Evolutionary conservation across 1,139 yeast species (phyloP).

Genomic region (Blastobotrys ciferrii): DNA sequence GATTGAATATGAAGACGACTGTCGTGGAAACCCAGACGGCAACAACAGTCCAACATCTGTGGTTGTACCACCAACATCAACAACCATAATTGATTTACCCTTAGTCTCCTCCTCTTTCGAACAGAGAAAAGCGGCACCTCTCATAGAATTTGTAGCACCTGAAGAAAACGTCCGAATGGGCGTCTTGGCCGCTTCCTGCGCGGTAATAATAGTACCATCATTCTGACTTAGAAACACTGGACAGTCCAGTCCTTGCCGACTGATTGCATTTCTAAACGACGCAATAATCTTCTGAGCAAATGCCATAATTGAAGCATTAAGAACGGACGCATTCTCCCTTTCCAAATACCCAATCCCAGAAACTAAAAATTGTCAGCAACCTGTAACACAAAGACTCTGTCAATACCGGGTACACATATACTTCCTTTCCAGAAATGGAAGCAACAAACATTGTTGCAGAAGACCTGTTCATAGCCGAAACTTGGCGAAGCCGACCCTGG

Average conservation of each 20-base stretch:
- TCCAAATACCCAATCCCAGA: conserved; percentile 44
- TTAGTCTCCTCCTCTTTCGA: conserved; percentile 31
- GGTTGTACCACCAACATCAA: conserved; percentile 48
- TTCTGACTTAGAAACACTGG: conserved; percentile 45
- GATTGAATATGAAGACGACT: conserved; percentile 39
- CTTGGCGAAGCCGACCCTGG: too few species aligned
- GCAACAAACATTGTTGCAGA: too few species aligned
- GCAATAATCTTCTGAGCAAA: conserved; percentile 41
- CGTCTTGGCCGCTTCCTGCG: conserved; percentile 37
- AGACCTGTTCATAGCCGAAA: too few species aligned
- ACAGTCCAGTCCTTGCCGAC: conserved; percentile 36
- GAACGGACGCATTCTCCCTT: conserved; percentile 45
- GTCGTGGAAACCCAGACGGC: conserved; percentile 44
- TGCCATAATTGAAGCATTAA: conserved; percentile 43
- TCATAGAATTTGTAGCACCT: conserved; percentile 48
- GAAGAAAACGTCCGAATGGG: conserved; percentile 47
- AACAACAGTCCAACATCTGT: conserved; percentile 45
- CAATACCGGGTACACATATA: too few species aligned
- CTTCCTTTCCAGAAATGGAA: too few species aligned
- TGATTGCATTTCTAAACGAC: conserved; percentile 40
- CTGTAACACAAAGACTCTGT: too few species aligned
- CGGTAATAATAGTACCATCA: conserved; percentile 44
- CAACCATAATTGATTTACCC: conserved; percentile 37
- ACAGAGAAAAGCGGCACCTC: conserved; percentile 46
- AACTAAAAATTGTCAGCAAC: conserved; percentile 21